Evolutionary conservation across 371 early-diverging fungal genomes (phyloP).

Genomic region (Mortierella sp.): DNA sequence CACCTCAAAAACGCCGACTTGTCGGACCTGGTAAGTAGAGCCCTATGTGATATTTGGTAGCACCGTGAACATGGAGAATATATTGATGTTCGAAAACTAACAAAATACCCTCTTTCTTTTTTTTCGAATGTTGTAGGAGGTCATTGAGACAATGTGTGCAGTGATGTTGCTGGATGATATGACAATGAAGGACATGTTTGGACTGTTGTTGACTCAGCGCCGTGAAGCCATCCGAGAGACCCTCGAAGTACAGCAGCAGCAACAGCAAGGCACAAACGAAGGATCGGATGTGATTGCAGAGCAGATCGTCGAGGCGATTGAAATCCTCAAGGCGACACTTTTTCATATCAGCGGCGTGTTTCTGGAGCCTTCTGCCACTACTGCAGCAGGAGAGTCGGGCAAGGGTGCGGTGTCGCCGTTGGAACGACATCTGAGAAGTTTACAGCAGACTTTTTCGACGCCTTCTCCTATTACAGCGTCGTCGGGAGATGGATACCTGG

Average conservation of each 20-base stretch:
- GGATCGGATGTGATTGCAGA: slow-evolving; percentile 23
- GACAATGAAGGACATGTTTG: slow-evolving; percentile 60
- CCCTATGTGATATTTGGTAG: too few relatives aligned
- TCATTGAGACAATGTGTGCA: slow-evolving; percentile 72
- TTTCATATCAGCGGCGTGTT: slow-evolving; percentile 61
- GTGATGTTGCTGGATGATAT: slow-evolving; percentile 74
- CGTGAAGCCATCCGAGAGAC: slow-evolving; percentile 59
- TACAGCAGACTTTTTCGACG: slow-evolving; percentile 44
- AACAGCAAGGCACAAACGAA: slow-evolving; percentile 6
- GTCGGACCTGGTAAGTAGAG: slow-evolving; percentile 65
- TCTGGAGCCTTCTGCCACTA: slow-evolving; percentile 7
- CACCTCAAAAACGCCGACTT: slow-evolving; percentile 66
- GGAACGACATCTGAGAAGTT: slow-evolving; percentile 40
- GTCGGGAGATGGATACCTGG: neutral
- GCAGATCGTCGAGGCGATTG: slow-evolving; percentile 47
- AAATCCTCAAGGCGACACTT: slow-evolving; percentile 62
- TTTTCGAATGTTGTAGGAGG: slow-evolving; percentile 9
- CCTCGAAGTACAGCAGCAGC: slow-evolving; percentile 24
- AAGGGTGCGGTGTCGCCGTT: slow-evolving; percentile 19
- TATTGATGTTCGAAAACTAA: neutral
- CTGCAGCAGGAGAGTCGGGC: slow-evolving; percentile 5
- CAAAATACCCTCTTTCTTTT: neutral
- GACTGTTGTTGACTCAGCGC: slow-evolving; percentile 62
- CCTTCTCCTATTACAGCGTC: neutral
- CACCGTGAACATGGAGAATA: too few relatives aligned